phyloP scores from a whole-genome alignment of 1,139 yeast genomes.

The Geotrichum reessii region DNA sequence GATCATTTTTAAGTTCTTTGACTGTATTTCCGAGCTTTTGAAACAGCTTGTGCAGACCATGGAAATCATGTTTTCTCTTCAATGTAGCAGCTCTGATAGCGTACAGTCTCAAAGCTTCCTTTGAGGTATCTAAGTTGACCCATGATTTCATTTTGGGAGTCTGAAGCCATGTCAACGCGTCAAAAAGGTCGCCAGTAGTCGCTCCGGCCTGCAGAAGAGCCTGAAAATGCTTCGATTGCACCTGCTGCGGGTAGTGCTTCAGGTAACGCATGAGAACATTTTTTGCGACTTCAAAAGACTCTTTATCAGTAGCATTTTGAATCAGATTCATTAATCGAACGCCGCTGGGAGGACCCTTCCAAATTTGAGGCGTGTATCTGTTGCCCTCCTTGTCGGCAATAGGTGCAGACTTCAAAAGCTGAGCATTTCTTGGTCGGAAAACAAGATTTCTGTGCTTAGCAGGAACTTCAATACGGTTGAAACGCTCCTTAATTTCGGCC shows the following conservation, averaged over 20 bases:
- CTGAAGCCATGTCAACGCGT: constrained; percentile 12
- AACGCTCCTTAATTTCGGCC: constrained; percentile 15
- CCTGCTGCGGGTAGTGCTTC: constrained; percentile 15
- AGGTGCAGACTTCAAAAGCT: constrained; percentile 10
- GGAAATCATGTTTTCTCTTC: constrained; percentile 5
- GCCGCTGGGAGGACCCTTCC: constrained; percentile 17
- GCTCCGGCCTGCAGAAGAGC: constrained; percentile 17
- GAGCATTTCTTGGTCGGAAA: constrained; percentile 17
- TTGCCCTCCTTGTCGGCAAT: constrained; percentile 19
- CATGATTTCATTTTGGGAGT: constrained; percentile 1
- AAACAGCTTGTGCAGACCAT: constrained; percentile 7
- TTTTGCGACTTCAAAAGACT: constrained; percentile 6
- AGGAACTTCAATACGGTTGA: constrained; percentile 17
- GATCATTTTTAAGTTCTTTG: neutral
- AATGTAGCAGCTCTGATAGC: constrained; percentile 18
- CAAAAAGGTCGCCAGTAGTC: constrained; percentile 13
- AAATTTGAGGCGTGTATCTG: constrained; percentile 9
- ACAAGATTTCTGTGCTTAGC: constrained; percentile 13
- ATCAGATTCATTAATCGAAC: constrained; percentile 15
- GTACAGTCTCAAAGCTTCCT: constrained; percentile 15
- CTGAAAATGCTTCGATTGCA: constrained; percentile 13
- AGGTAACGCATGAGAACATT: constrained; percentile 13
- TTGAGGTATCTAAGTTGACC: constrained; percentile 8
- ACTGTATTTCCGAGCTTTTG: constrained; percentile 4
- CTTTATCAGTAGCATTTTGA: constrained; percentile 10